Evolutionary conservation across 2,329 filamentous ascomycete species (phyloP).

Genomic region (Colletotrichum horii): DNA sequence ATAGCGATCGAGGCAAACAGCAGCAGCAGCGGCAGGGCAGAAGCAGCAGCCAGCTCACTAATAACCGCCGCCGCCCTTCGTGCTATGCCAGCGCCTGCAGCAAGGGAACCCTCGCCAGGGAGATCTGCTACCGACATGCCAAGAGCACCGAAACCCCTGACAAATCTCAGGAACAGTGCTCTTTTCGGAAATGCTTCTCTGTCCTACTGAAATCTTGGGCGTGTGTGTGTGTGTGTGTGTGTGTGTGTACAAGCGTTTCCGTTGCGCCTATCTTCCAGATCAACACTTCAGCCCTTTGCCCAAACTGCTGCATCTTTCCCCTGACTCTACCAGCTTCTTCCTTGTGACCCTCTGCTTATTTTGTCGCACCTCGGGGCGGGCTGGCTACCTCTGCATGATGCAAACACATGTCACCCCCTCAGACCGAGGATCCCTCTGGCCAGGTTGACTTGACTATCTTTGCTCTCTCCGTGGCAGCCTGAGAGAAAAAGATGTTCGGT

Average conservation of each 20-base stretch:
- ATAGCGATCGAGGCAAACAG: no score
- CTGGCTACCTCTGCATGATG: neutral
- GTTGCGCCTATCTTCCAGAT: neutral
- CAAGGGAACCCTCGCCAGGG: neutral
- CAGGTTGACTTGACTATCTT: neutral
- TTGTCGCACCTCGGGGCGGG: neutral
- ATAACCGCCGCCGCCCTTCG: neutral
- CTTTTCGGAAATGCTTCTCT: neutral
- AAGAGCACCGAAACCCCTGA: slow-evolving; percentile 12
- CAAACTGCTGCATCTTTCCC: neutral
- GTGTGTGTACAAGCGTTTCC: neutral
- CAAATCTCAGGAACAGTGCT: neutral
- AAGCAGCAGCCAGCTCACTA: neutral
- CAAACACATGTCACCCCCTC: neutral
- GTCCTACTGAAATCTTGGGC: no score
- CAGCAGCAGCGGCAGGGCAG: neutral
- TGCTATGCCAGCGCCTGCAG: neutral
- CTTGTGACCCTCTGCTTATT: neutral
- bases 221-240: no score
- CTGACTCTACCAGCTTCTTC: slow-evolving; percentile 3
- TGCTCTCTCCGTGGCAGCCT: no score
- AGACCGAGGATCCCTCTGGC: neutral
- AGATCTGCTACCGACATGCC: neutral
- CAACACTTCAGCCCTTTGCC: neutral
- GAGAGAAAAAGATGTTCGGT: no score